Evolutionary conservation across 2,329 filamentous ascomycete species (phyloP).

Genomic region (Penicillium sp.): DNA sequence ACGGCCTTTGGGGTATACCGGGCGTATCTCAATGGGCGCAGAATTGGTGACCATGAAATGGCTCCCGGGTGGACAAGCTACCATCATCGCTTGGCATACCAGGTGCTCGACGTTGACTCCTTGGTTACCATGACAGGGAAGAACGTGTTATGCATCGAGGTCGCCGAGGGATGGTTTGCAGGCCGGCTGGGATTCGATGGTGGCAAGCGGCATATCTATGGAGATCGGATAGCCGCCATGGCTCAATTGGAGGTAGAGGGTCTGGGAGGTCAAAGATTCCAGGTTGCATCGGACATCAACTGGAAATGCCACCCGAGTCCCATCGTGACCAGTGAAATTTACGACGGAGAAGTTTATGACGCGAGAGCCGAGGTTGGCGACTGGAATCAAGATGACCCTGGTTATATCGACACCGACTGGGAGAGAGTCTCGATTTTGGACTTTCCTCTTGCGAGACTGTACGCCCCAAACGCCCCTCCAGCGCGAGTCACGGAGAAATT

Average conservation of each 20-base stretch:
- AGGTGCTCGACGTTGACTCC: slow-evolving; percentile 4
- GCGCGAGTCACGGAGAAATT: slow-evolving; percentile 42
- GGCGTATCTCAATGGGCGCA: too few relatives aligned
- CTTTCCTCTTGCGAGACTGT: slow-evolving; percentile 8
- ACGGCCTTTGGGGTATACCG: too few relatives aligned
- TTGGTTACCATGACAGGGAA: background rate
- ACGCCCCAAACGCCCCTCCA: slow-evolving; percentile 30
- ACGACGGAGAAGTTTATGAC: slow-evolving; percentile 57
- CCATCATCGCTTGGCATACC: slow-evolving; percentile 10
- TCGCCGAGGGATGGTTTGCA: slow-evolving; percentile 10
- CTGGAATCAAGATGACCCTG: too few relatives aligned
- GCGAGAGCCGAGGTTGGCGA: slow-evolving; percentile 20
- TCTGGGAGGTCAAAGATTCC: background rate
- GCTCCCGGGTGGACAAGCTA: slow-evolving; percentile 18
- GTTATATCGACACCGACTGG: too few relatives aligned
- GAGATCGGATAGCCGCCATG: slow-evolving; percentile 5
- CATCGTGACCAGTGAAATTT: slow-evolving; percentile 43
- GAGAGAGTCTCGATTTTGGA: too few relatives aligned
- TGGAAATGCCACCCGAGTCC: slow-evolving; percentile 5
- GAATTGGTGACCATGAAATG: slow-evolving; percentile 12
- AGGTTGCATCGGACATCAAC: background rate
- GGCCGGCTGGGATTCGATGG: background rate
- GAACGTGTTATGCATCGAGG: slow-evolving; percentile 5
- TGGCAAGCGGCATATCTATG: slow-evolving; percentile 2
- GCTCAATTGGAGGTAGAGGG: background rate